Conservation (phyloP, 1,139 yeast species). For the Hanseniaspora gamundiae region DNA sequence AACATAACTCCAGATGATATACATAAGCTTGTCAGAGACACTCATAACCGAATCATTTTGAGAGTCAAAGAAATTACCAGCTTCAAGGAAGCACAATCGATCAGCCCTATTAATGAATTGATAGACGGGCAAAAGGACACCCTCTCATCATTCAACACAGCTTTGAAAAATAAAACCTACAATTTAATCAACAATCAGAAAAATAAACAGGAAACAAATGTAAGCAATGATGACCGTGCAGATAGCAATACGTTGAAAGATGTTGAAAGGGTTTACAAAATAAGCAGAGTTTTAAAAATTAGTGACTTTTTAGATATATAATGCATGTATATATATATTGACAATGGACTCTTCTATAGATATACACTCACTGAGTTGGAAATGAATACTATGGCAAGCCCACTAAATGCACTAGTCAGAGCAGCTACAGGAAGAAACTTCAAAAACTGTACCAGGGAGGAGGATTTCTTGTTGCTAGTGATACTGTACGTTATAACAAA, state of each 20-base stretch:
- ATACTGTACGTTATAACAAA: background rate
- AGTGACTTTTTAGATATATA: background rate
- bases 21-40: background rate
- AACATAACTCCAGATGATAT: background rate
- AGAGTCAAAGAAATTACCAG: background rate
- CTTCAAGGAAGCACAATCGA: background rate
- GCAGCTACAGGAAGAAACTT: constrained; percentile 1
- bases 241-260: background rate
- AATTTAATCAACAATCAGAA: background rate
- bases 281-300: background rate
- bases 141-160: background rate
- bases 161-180: too few species aligned
- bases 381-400: background rate
- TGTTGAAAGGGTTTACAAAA: background rate
- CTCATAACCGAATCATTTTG: background rate
- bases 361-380: constrained; percentile 1
- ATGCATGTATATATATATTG: background rate
- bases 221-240: too few species aligned
- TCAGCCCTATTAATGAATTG: too few species aligned
- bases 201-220: too few species aligned
- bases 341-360: background rate
- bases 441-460: background rate
- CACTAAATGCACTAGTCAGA: background rate
- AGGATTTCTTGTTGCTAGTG: background rate
- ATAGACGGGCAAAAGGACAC: background rate